These are phyloP conservation scores for Tardiomyces depauwii DNA, from an alignment of 1,139 yeast genomes.

Conservation along the genomic window DNA sequence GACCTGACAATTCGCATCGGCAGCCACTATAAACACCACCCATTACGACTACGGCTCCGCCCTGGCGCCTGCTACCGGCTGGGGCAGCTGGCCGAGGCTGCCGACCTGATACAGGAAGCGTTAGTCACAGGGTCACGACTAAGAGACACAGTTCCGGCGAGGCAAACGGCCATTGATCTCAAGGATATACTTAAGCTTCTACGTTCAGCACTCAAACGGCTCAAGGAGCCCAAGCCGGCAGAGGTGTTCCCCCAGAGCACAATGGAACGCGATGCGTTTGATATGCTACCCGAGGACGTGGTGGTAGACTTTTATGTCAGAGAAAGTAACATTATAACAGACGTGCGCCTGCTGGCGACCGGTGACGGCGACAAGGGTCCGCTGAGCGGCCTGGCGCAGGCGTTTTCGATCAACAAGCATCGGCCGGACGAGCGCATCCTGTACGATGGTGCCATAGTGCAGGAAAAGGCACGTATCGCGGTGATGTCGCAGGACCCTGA, in stretches of 20 bases:
- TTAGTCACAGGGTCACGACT: neutral
- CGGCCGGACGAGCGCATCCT: conserved; percentile 13
- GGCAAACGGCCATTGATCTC: neutral
- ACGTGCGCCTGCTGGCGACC: conserved; percentile 11
- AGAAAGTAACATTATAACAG: conserved; percentile 18
- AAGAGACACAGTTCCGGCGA: neutral
- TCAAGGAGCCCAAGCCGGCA: conserved; percentile 12
- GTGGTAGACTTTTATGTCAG: conserved; percentile 17
- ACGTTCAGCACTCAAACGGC: conserved; percentile 12
- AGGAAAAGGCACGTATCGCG: conserved; percentile 25
- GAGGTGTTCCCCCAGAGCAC: conserved; percentile 13
- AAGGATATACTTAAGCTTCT: conserved; percentile 6
- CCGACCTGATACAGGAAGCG: neutral
- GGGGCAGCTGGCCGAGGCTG: neutral
- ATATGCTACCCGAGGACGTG: conserved; percentile 10
- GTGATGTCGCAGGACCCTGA: conserved; percentile 37
- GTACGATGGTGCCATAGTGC: conserved; percentile 29
- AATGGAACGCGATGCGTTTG: conserved; percentile 7
- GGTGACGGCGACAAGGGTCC: conserved; percentile 3
- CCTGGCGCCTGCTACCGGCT: neutral
- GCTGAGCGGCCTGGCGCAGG: conserved; percentile 3
- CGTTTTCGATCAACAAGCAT: conserved; percentile 6
- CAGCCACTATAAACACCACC: neutral
- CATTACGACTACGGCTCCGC: neutral
- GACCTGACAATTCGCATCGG: neutral